Base-by-base conservation (phyloP, 2,329 filamentous ascomycete genomes). In the Fusarium clavum region DNA sequence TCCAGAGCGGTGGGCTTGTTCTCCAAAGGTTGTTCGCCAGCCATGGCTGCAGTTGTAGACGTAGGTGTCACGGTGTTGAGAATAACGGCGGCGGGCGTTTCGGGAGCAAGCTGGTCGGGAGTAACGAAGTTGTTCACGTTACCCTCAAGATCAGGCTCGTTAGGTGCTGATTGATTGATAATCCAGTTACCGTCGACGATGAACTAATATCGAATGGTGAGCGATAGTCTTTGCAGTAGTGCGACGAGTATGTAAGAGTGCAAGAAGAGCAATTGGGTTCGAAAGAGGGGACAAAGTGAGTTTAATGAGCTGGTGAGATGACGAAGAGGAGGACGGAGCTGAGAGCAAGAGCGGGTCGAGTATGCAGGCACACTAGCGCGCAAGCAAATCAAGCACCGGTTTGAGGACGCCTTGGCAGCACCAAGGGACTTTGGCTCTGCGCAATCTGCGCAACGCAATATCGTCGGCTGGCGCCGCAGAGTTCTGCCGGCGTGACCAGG, bases 101-200 rank as follows among this genome's bases (percentile, higher is more conserved):
- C 79, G 72, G 79, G 80, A 65, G 80, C 73, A 56, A 97, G 91
- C 77, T 93, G 87, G 69, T 94, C 88, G 61, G 92, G 89, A 43
- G 88, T 87, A 61, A 99, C 87, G 70, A 98, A 90, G 88, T 98
- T 98, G 87, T 98, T 98, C 76, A 94, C 85, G 86, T 95, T 97
- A 76, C 92, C 92, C 76, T 90, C 86, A 71, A 88, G 87, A 85
- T 98, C 95, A 77, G 89, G 88, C 83, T 98, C 94, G 82, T 92
- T 91, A 64, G 92, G 92, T 44, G 91, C 92, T 63, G 90, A 89
- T 75, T 91, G 89, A 81, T 98, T 94, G 79, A 90, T 92, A 53
- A 90, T 90, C 96, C 96, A 99, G 74, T 88, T 88, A 73, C 92
- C 93, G 87, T 99, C 94, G 73, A 98, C 95, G 75, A 99, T 92